Percentiles rank a stretch among this genome's conserved stretches.
phyloP scores from a whole-genome alignment of 148 eudicot species.

The Chenopodium suecicum region DNA sequence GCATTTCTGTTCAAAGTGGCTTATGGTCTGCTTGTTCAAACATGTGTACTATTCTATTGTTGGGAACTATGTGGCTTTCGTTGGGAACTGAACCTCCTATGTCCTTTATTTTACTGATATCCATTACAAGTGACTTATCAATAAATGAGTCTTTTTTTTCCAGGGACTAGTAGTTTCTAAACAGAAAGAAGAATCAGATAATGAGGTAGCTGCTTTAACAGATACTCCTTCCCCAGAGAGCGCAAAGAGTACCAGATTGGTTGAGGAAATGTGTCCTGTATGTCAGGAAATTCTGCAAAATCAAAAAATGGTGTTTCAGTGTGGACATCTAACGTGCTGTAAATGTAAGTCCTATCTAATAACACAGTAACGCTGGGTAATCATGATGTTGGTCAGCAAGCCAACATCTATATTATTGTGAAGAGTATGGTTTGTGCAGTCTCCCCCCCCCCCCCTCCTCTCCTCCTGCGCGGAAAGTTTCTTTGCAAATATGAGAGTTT shows the following conservation, averaged over 20 bases:
- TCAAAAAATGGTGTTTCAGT: constrained; percentile 93
- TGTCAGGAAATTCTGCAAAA: constrained; percentile 80
- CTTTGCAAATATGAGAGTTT: background rate
- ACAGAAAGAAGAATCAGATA: constrained; percentile 35
- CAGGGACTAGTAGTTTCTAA: constrained; percentile 79
- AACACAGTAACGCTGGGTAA: background rate
- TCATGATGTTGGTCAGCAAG: background rate
- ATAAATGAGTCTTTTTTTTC: constrained; percentile 7
- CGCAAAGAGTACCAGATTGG: constrained; percentile 29
- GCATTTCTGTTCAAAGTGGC: too few relatives aligned
- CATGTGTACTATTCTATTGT: too few relatives aligned
- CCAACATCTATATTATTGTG: background rate
- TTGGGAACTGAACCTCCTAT: background rate
- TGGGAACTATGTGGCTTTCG: background rate
- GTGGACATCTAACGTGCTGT: constrained; percentile 88
- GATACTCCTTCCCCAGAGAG: constrained; percentile 25
- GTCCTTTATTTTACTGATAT: too few relatives aligned
- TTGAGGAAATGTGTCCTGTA: constrained; percentile 73
- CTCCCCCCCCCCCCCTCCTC: too few relatives aligned
- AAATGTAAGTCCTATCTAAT: constrained; percentile 63
- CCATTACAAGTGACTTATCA: background rate
- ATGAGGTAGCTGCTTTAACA: constrained; percentile 17
- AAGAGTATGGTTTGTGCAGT: background rate
- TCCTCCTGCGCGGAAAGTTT: background rate
- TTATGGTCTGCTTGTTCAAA: too few relatives aligned